These are phyloP conservation scores for Gliomastix tumulicola DNA, from an alignment of 2,329 filamentous ascomycete species.

Conservation along the genomic window DNA sequence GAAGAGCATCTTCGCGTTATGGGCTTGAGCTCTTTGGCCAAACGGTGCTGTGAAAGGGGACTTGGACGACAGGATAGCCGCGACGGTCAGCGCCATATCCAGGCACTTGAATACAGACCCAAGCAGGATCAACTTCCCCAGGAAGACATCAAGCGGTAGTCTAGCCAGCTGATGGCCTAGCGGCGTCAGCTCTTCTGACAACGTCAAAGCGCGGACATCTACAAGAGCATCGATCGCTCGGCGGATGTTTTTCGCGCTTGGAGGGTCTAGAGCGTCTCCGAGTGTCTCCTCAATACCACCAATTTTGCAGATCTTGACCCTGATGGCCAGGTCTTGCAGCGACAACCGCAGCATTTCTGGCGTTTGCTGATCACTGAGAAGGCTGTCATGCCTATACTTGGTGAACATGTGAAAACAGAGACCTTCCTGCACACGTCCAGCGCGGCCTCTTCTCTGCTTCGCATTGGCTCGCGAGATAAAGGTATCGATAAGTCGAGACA, in stretches of 20 bases:
- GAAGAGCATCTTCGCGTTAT: conserved; percentile 72
- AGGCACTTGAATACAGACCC: conserved; percentile 84
- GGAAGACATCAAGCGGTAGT: conserved; percentile 84
- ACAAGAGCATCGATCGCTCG: conserved; percentile 88
- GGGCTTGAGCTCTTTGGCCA: conserved; percentile 74
- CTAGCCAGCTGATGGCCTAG: conserved; percentile 82
- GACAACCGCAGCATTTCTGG: conserved; percentile 94
- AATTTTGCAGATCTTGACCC: conserved; percentile 95
- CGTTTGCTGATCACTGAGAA: conserved; percentile 87
- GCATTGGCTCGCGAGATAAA: conserved; percentile 96
- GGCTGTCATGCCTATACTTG: conserved; percentile 74
- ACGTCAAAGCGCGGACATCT: conserved; percentile 83
- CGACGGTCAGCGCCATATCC: conserved; percentile 85
- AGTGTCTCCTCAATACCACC: conserved; percentile 90
- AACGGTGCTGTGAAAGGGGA: conserved; percentile 87
- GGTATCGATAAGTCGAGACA: conserved; percentile 85
- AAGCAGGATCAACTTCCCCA: conserved; percentile 87
- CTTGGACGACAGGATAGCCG: conserved; percentile 89
- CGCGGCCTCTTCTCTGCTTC: conserved; percentile 88
- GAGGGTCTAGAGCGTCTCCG: conserved; percentile 80
- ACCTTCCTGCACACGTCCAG: conserved; percentile 90
- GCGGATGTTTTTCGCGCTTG: conserved; percentile 85
- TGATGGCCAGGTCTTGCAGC: conserved; percentile 87
- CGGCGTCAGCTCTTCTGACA: conserved; percentile 75
- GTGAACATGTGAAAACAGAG: conserved; percentile 96